phyloP scores from a whole-genome alignment of 495 filamentous ascomycete genomes.

The Patellaria atrata region DNA sequence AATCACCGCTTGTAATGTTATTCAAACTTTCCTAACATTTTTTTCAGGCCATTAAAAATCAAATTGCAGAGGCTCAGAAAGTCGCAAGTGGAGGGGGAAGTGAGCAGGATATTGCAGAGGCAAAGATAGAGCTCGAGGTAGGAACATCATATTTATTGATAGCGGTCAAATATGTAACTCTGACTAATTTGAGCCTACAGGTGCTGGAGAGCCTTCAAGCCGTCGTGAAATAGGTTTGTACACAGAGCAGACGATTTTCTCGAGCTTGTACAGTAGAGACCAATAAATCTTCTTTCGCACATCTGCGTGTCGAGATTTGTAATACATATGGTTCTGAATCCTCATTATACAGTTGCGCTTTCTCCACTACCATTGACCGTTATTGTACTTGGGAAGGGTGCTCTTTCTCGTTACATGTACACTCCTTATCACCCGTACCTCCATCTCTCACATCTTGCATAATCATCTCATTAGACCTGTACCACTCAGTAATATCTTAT shows the following conservation, averaged over 20 bases:
- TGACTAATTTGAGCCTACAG: too few species aligned
- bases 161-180: conserved; percentile 1
- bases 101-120: conserved; percentile 95
- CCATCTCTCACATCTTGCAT: too few species aligned
- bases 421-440: too few species aligned
- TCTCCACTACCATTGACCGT: too few species aligned
- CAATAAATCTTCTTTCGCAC: conserved; percentile 12
- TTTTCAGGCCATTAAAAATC: conserved; percentile 45
- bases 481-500: too few species aligned
- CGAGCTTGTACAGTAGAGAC: too few species aligned
- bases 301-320: conserved; percentile 10
- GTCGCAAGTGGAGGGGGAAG: conserved; percentile 79
- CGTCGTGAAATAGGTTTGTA: conserved; percentile 29
- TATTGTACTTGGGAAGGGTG: background rate
- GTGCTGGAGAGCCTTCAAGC: conserved; percentile 33
- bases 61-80: conserved; percentile 90
- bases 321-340: conserved; percentile 11
- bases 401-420: background rate
- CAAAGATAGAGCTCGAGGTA: conserved; percentile 97
- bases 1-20: conserved; percentile 13
- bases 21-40: background rate
- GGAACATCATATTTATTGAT: conserved; percentile 10
- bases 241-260: too few species aligned
- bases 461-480: too few species aligned
- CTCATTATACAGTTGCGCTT: too few species aligned